phyloP scores from a whole-genome alignment of 2,329 filamentous ascomycete species.

The Aspergillus intermedius region DNA sequence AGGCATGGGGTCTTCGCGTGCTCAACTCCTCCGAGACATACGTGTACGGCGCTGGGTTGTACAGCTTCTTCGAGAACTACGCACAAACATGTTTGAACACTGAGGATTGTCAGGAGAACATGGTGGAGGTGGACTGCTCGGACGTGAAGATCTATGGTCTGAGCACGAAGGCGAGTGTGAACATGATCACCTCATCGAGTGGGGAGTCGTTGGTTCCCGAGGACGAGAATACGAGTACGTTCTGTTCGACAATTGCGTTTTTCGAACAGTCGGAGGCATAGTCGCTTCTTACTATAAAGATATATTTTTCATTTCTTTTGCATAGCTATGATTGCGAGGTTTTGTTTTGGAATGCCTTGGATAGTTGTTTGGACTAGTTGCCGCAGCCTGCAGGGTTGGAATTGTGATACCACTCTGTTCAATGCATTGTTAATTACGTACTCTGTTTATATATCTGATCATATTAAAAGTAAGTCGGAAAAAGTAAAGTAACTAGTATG shows the following conservation, averaged over 20 bases:
- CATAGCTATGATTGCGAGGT: too few species aligned
- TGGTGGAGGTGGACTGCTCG: constrained; percentile 64
- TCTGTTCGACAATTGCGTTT: constrained; percentile 39
- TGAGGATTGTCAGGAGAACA: constrained; percentile 70
- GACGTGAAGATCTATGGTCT: constrained; percentile 60
- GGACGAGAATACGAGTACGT: constrained; percentile 37
- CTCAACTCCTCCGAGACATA: constrained; percentile 60
- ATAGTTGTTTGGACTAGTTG: too few species aligned
- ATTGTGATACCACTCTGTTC: too few species aligned
- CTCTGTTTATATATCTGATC: too few species aligned
- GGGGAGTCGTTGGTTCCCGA: constrained; percentile 32
- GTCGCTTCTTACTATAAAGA: not conserved
- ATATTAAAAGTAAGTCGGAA: too few species aligned
- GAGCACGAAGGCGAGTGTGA: constrained; percentile 66
- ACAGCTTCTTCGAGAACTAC: constrained; percentile 82
- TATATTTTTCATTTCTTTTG: not conserved
- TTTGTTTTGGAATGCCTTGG: too few species aligned
- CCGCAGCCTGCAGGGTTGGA: too few species aligned
- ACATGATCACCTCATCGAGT: constrained; percentile 56
- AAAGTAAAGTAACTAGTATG: too few species aligned
- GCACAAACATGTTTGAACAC: constrained; percentile 60
- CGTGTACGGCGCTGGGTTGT: constrained; percentile 67
- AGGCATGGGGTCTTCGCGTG: constrained; percentile 71
- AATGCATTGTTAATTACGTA: too few species aligned
- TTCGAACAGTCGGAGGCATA: constrained; percentile 29